Conservation (phyloP, 2,329 filamentous ascomycete genomes). For the Amylocarpus encephaloides region DNA sequence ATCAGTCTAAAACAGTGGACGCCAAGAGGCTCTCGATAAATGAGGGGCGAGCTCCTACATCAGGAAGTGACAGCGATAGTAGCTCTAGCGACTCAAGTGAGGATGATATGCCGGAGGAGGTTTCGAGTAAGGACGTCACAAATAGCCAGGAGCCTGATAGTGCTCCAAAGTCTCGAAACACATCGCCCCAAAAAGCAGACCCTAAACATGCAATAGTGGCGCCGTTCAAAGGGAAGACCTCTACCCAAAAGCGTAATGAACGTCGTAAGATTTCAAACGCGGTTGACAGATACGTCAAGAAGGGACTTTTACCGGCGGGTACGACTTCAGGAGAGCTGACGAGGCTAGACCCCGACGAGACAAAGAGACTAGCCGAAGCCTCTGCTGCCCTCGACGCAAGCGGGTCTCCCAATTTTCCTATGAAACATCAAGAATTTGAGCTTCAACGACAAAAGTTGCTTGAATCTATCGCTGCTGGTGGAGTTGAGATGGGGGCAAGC, state of each 20-base stretch:
- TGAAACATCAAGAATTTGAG: slow-evolving; percentile 38
- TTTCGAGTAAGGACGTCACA: slow-evolving; percentile 30
- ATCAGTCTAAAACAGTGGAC: slow-evolving; percentile 16
- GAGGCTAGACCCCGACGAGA: slow-evolving; percentile 29
- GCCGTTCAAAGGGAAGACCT: slow-evolving; percentile 42
- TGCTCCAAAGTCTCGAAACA: too few relatives aligned
- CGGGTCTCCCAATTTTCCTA: neutral
- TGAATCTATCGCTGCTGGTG: slow-evolving; percentile 44
- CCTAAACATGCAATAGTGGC: slow-evolving; percentile 15
- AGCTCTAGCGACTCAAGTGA: slow-evolving; percentile 27
- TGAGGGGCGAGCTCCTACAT: slow-evolving; percentile 6
- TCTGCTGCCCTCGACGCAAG: slow-evolving; percentile 13
- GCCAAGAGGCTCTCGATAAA: slow-evolving; percentile 12
- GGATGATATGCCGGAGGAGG: slow-evolving; percentile 36
- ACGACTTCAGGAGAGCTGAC: slow-evolving; percentile 46
- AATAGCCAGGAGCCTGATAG: too few relatives aligned
- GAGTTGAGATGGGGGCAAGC: slow-evolving; percentile 44
- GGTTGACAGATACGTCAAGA: slow-evolving; percentile 45
- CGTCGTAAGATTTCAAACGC: slow-evolving; percentile 44
- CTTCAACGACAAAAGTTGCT: slow-evolving; percentile 45
- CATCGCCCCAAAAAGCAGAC: neutral
- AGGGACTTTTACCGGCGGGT: slow-evolving; percentile 43
- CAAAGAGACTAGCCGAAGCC: slow-evolving; percentile 15
- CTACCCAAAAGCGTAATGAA: slow-evolving; percentile 49
- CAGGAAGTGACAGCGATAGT: slow-evolving; percentile 14